Conservation (phyloP, 2,329 filamentous ascomycete species). For the Fusarium coffeatum region DNA sequence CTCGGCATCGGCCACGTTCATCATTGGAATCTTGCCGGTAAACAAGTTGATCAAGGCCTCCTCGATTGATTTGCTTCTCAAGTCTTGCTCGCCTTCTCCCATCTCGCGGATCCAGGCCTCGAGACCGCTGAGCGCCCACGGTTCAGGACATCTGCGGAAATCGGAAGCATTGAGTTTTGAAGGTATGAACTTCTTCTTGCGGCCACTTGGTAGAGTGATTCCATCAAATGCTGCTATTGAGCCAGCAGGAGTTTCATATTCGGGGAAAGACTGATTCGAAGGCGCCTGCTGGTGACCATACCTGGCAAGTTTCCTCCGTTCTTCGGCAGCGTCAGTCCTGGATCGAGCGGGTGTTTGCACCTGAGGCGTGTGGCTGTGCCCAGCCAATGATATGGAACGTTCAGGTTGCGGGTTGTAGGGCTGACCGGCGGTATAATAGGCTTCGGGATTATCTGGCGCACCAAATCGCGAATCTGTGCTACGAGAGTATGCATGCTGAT, state of each 20-base stretch:
- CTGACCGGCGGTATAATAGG: conserved; percentile 57
- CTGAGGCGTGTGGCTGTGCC: conserved; percentile 82
- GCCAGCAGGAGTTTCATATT: conserved; percentile 67
- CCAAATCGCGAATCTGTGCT: conserved; percentile 59
- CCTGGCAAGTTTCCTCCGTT: conserved; percentile 67
- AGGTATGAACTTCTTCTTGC: conserved; percentile 85
- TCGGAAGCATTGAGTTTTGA: conserved; percentile 84
- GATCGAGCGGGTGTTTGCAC: conserved; percentile 87
- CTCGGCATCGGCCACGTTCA: conserved; percentile 98
- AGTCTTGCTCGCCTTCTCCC: conserved; percentile 89
- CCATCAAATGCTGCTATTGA: conserved; percentile 77
- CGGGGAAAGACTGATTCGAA: conserved; percentile 64
- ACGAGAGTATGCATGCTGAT: conserved; percentile 62
- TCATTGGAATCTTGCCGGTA: conserved; percentile 93
- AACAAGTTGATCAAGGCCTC: conserved; percentile 91
- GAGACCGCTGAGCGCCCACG: conserved; percentile 93
- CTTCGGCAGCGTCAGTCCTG: conserved; percentile 90
- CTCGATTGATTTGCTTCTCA: conserved; percentile 85
- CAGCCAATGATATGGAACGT: conserved; percentile 84
- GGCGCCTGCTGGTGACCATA: conserved; percentile 60
- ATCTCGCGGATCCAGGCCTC: conserved; percentile 87
- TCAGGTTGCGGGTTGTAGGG: conserved; percentile 62
- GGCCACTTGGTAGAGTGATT: conserved; percentile 82
- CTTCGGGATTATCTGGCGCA: conserved; percentile 60
- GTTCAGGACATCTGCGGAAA: conserved; percentile 85